Evolutionary conservation across 2,329 filamentous ascomycete genomes (phyloP).

Genomic region (Fusarium albidum): DNA sequence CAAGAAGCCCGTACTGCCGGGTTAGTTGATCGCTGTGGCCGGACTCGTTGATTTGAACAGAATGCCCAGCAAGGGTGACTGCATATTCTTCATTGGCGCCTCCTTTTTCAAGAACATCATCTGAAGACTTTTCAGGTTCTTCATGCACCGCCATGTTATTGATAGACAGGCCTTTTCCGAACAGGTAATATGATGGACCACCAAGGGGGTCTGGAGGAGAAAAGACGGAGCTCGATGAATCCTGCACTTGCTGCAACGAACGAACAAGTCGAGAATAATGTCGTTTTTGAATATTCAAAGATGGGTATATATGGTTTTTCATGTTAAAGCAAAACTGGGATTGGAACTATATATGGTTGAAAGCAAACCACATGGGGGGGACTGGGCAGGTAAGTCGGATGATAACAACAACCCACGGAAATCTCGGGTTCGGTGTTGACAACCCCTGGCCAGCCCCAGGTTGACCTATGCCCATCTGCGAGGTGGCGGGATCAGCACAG

Average conservation of each 20-base stretch:
- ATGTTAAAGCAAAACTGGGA: too few species aligned
- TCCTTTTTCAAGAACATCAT: constrained; percentile 14
- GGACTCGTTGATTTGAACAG: constrained; percentile 24
- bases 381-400: too few species aligned
- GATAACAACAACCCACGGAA: neutral
- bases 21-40: constrained; percentile 35
- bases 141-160: neutral
- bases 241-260: too few species aligned
- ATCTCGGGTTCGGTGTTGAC: neutral
- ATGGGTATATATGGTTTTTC: too few species aligned
- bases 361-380: too few species aligned
- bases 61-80: constrained; percentile 15
- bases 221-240: too few species aligned
- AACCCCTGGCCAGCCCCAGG: constrained; percentile 7
- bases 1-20: constrained; percentile 36
- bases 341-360: too few species aligned
- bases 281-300: too few species aligned
- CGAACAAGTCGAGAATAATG: too few species aligned
- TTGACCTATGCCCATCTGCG: constrained; percentile 17
- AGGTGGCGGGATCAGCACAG: too few species aligned
- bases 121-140: constrained; percentile 11
- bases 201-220: too few species aligned
- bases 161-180: neutral
- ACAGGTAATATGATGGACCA: too few species aligned
- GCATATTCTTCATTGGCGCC: constrained; percentile 16